Conservation (phyloP, 495 filamentous ascomycete genomes). For the Parathielavia appendiculata region DNA sequence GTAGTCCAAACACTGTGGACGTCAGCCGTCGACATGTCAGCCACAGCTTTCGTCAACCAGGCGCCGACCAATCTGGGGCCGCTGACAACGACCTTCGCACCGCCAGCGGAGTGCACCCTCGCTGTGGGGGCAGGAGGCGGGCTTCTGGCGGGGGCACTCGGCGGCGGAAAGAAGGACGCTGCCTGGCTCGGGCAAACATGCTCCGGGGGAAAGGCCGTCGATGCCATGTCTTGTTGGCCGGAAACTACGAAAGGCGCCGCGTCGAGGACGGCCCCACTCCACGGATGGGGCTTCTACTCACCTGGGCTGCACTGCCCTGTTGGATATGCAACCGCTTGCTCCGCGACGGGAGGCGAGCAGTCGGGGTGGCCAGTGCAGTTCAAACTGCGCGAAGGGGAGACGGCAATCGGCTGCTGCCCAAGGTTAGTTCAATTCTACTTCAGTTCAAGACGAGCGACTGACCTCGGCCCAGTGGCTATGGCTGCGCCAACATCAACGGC, state of each 20-base stretch:
- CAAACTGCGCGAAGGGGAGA: conserved; percentile 29
- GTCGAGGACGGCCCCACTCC: conserved; percentile 14
- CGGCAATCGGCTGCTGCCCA: conserved; percentile 36
- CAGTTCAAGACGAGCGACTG: not conserved
- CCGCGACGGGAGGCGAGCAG: conserved; percentile 28
- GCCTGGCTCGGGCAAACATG: conserved; percentile 28
- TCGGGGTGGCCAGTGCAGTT: conserved; percentile 33
- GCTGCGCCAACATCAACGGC: conserved; percentile 33
- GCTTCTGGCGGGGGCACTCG: conserved; percentile 18
- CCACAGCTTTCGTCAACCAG: conserved; percentile 21
- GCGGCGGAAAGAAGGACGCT: conserved; percentile 11
- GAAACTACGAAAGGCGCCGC: conserved; percentile 21
- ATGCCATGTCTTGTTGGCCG: conserved; percentile 34
- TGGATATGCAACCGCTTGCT: conserved; percentile 34
- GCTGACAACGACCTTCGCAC: conserved; percentile 35
- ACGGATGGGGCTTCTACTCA: conserved; percentile 36
- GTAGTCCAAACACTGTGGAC: not conserved
- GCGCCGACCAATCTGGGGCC: conserved; percentile 34
- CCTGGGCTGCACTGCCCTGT: conserved; percentile 32
- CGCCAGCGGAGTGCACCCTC: conserved; percentile 30
- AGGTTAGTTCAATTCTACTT: conserved; percentile 22
- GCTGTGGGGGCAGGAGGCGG: conserved; percentile 23
- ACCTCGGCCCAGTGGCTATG: conserved; percentile 25
- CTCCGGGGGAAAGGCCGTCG: conserved; percentile 16
- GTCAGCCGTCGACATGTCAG: conserved; percentile 17